Conservation (phyloP, 2,329 filamentous ascomycete genomes). For the Colletotrichum cuscutae region DNA sequence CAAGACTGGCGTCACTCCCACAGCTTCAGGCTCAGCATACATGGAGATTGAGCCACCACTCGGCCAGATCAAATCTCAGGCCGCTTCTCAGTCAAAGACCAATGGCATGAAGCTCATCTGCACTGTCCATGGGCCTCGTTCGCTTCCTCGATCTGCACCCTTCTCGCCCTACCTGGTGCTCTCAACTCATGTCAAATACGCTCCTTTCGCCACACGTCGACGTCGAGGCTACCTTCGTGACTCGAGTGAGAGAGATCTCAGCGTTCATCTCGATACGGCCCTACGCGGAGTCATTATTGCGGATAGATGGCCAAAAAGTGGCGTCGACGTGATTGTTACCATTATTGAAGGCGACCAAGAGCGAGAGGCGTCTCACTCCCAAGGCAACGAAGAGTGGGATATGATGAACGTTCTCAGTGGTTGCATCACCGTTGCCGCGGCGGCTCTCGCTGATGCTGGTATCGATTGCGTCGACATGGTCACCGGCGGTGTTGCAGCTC, state of each 20-base stretch:
- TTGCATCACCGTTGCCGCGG: conserved; percentile 93
- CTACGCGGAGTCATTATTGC: conserved; percentile 90
- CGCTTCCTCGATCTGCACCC: conserved; percentile 86
- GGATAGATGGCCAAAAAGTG: conserved; percentile 98
- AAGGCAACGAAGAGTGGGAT: conserved; percentile 78
- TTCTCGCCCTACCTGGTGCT: conserved; percentile 94
- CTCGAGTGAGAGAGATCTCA: conserved; percentile 86
- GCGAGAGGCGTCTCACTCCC: conserved; percentile 58
- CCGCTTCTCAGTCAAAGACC: conserved; percentile 51
- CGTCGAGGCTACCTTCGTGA: conserved; percentile 89
- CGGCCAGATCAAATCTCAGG: conserved; percentile 42
- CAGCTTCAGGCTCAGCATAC: conserved; percentile 93
- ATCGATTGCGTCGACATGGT: conserved; percentile 96
- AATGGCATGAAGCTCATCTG: conserved; percentile 90
- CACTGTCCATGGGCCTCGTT: conserved; percentile 91
- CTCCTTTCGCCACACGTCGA: conserved; percentile 88
- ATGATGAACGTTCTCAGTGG: conserved; percentile 92
- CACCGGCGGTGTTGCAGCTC: conserved; percentile 86
- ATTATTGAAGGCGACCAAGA: conserved; percentile 94
- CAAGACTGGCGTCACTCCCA: conserved; percentile 91
- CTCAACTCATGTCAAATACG: conserved; percentile 94
- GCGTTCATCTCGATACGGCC: conserved; percentile 90
- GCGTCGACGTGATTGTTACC: conserved; percentile 93
- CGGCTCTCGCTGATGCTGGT: conserved; percentile 91
- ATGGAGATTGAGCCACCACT: conserved; percentile 71